These are phyloP conservation scores for Agrostemma githago DNA, from an alignment of 148 eudicot genomes.

Conservation along the genomic window DNA sequence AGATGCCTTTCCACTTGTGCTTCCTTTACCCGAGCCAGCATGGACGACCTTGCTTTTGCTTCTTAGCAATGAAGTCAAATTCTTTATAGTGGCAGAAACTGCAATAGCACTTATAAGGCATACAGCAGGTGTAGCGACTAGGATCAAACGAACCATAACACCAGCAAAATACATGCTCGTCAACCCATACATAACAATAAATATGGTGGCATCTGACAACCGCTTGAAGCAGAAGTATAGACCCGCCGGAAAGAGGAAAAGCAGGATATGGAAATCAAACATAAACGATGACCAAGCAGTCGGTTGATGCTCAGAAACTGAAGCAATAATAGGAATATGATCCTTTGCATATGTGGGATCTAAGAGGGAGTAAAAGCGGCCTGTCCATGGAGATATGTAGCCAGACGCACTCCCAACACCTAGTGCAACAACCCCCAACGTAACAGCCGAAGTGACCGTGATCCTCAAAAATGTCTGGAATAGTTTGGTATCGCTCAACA, in stretches of 20 bases:
- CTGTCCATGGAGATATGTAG: slow-evolving; percentile 96
- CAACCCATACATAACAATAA: slow-evolving; percentile 94
- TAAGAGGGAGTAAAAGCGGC: slow-evolving; percentile 93
- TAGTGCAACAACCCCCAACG: slow-evolving; percentile 74
- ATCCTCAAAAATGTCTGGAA: slow-evolving; percentile 83
- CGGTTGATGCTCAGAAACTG: slow-evolving; percentile 98
- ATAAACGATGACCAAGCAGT: slow-evolving; percentile 99
- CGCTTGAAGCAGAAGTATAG: slow-evolving; percentile 95
- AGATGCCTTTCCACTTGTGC: slow-evolving; percentile 63
- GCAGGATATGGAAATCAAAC: slow-evolving; percentile 95
- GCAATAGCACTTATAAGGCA: slow-evolving; percentile 98
- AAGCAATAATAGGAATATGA: slow-evolving; percentile 96
- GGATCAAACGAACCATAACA: slow-evolving; percentile 97
- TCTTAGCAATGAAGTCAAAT: slow-evolving; percentile 67
- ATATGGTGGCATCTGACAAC: slow-evolving; percentile 93
- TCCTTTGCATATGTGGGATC: slow-evolving; percentile 99
- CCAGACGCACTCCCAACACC: slow-evolving; percentile 97
- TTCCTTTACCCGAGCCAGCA: slow-evolving; percentile 58
- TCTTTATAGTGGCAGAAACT: slow-evolving; percentile 90
- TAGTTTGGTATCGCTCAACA: slow-evolving; percentile 65
- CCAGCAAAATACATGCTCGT: slow-evolving; percentile 99
- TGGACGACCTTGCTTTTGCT: slow-evolving; percentile 50
- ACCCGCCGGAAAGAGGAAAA: slow-evolving; percentile 94
- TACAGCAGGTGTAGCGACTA: slow-evolving; percentile 95
- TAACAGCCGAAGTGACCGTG: slow-evolving; percentile 71